Percentiles rank a stretch among this genome's conserved stretches.
Evolutionary conservation across 257 asterid species (phyloP).

Genomic region (Solanum arcanum): DNA sequence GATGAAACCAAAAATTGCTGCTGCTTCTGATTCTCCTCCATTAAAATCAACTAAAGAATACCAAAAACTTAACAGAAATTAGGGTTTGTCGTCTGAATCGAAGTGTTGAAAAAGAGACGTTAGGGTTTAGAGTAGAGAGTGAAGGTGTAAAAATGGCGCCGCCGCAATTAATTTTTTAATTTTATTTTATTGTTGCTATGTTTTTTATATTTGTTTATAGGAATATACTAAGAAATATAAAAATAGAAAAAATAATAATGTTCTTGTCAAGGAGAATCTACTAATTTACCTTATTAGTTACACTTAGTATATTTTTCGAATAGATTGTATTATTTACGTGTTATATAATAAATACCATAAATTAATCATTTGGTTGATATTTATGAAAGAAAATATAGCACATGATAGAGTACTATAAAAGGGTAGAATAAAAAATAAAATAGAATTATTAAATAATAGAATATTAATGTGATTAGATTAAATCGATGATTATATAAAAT

Average conservation of each 20-base stretch:
- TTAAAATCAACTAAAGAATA: conserved; percentile 2
- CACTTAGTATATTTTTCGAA: rapidly evolving
- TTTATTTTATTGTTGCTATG: not conserved
- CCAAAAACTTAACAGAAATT: not conserved
- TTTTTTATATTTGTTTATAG: not conserved
- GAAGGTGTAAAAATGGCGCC: not conserved
- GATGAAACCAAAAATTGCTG: conserved; percentile 62
- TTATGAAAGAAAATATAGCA: too few relatives aligned
- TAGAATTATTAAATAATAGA: too few relatives aligned
- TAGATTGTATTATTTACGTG: too few relatives aligned
- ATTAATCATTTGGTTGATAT: too few relatives aligned
- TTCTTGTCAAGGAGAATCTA: not conserved
- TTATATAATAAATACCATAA: too few relatives aligned
- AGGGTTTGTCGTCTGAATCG: not conserved
- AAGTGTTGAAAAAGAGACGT: not conserved
- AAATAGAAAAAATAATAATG: not conserved
- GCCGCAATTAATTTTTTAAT: not conserved
- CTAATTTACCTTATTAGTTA: not conserved
- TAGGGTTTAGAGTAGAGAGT: not conserved
- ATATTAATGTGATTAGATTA: rapidly evolving
- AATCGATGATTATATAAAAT: too few relatives aligned
- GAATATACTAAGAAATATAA: not conserved
- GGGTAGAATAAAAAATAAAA: too few relatives aligned
- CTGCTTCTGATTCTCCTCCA: conserved; percentile 29
- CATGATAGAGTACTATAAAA: too few relatives aligned